Base-by-base conservation (phyloP, 2,329 filamentous ascomycete species). In the Thermothelomyces thermophilus region DNA sequence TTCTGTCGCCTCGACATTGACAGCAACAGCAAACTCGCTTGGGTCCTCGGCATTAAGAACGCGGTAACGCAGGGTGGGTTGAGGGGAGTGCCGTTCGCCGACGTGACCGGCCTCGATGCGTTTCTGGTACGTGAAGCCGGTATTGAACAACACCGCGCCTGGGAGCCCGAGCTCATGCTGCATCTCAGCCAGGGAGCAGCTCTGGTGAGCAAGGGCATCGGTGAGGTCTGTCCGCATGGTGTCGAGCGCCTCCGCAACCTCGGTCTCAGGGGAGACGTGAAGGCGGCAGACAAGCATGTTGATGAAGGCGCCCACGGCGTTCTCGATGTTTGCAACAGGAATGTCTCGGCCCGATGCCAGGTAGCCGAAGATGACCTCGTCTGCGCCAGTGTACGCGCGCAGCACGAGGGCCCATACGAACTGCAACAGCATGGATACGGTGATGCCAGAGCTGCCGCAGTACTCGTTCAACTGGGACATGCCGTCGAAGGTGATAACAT, bases 261-360 rank as follows among this genome's bases (percentile, higher is more conserved):
- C 58, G 11, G 65, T 47, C 40, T 66, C 48, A 57, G 63, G 47
- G 41, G 62, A 49, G 60, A 74, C 56, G 48, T 65, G 59, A 3
- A 77, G 64, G 5, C 72, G 69, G 51, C 71, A 77, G 40, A 76
- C 71, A 2, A 80, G 67, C 70, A 79, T 77, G 47, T 77, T 78
- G 51, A 80, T 74, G 41, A 79, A 74, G 9, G 70, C 67, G 0
- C 78, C 77, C 10, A 75, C 68, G 1, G 75, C 70, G 2, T 72
- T 65, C 2, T 73, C 66, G 10, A 79, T 72, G 1, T 70, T 68
- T 2, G 67, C 62, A 1, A 81, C 64, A 1, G 74, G 70, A 3
- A 73, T 67, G 52, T 80, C 76, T 13, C 78, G 68, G 1, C 77
- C 77, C 0, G 74, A 75, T 3, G 75, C 62, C 0, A 79, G 68